These are phyloP conservation scores for Hemisphaericaspora nanyangensis DNA, from an alignment of 805 yeast genomes.

Conservation along the genomic window DNA sequence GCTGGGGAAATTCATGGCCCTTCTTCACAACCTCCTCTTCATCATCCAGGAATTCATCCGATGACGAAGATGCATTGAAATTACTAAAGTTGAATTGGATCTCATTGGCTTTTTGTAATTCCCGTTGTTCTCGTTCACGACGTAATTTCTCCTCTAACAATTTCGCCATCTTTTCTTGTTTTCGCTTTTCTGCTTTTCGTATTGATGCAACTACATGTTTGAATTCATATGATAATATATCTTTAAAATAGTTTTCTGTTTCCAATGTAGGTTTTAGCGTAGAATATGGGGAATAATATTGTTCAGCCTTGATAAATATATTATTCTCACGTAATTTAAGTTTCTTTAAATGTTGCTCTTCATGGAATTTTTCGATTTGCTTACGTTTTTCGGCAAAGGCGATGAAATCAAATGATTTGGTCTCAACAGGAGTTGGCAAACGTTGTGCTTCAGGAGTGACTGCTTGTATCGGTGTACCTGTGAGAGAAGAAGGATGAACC, in stretches of 20 bases:
- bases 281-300: constrained; percentile 36
- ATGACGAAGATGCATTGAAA: neutral
- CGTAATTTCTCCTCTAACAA: constrained; percentile 3
- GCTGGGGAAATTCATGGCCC: neutral
- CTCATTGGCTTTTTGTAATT: constrained; percentile 9
- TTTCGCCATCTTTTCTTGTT: constrained; percentile 12
- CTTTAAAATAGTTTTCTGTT: constrained; percentile 18
- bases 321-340: constrained; percentile 22
- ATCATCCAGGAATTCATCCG: constrained; percentile 2
- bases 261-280: constrained; percentile 16
- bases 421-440: neutral
- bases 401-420: constrained; percentile 47
- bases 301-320: constrained; percentile 36
- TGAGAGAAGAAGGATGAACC: neutral
- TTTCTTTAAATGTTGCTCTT: constrained; percentile 15
- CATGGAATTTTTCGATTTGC: constrained; percentile 28
- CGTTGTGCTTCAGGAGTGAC: neutral
- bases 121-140: constrained; percentile 6
- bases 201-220: constrained; percentile 29
- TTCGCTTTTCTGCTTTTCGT: constrained; percentile 29
- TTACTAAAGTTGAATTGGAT: constrained; percentile 6
- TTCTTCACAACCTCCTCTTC: constrained; percentile 5
- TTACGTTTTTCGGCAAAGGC: constrained; percentile 52
- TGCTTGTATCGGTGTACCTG: neutral
- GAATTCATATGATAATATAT: constrained; percentile 24